Evolutionary conservation across 1,139 yeast genomes (phyloP), one percentile per base, ranked within the genome.

Genomic region (Taphrina flavorubra): DNA sequence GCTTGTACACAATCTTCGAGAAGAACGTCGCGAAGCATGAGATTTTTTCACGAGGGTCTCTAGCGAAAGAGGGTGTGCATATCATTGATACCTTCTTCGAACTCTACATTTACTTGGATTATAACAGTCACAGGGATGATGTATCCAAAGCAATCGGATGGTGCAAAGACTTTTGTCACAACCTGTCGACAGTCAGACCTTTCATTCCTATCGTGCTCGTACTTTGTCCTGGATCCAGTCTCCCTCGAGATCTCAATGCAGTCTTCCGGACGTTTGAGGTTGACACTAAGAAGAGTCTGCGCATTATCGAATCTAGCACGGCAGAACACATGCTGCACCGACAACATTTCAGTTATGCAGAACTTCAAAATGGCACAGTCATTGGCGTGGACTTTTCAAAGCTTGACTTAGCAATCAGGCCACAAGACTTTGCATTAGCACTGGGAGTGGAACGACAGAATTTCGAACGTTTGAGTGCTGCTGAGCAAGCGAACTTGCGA

Each of bases 181-280:
- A 36, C 16, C 31, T 57, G 5, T 59, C 53, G n/a, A 20, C 51
- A 7, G 16, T 59, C 10, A 58, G 67, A 55, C 67, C 67, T 11
- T 63, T 63, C 42, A 37, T 55, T 11, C 67, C 67, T 5, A 63
- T 63, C 53, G 39, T 49, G 8, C 20, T 63, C 47, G 56, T 63
- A 10, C 53, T 63, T 16, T 42, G 67, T 40, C 59, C 61, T 44
- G 44, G 51, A 6, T 63, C 67, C 6, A 46, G 49, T 39, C 44
- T 56, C n/a, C 67, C 67, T 3, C 40, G 67, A n/a, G 67, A 63
- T 63, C 56, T 63, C 39, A 53, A 55, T n/a, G 67, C 67, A 6
- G 56, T 55, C 37, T 63, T 63, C 36, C 53, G 67, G 11, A 20
- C 25, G 5, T 61, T 31, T 16, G 34, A n/a, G 46, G 40, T 16